Evolutionary conservation across 2,329 filamentous ascomycete species (phyloP).

Genomic region (Monosporascus sp.): DNA sequence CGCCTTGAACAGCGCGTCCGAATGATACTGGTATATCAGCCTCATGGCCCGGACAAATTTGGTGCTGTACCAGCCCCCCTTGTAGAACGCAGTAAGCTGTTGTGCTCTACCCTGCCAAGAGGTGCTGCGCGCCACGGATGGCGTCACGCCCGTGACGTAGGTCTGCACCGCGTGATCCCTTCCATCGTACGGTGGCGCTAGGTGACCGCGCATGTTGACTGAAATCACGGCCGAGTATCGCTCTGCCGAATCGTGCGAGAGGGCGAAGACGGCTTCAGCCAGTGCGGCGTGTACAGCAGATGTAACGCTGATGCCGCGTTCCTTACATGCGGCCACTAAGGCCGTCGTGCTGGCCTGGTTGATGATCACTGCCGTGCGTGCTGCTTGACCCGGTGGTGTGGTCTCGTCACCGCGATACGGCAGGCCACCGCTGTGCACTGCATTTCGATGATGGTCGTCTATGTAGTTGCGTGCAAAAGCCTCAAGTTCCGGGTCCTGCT

Average conservation of each 20-base stretch:
- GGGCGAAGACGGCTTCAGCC: not conserved
- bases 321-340: slow-evolving; percentile 1
- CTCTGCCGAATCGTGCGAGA: not conserved
- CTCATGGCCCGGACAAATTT: not conserved
- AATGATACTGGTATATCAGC: not conserved
- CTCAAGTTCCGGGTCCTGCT: not conserved
- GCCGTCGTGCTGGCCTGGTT: not conserved
- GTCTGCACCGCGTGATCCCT: not conserved
- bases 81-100: not conserved
- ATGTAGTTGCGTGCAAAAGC: slow-evolving; percentile 1
- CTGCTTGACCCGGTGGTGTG: not conserved
- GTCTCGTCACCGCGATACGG: slow-evolving; percentile 3
- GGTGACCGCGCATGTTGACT: slow-evolving; percentile 1
- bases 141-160: slow-evolving; percentile 1
- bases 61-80: not conserved
- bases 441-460: slow-evolving; percentile 1
- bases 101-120: not conserved
- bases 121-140: not conserved
- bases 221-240: not conserved
- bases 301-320: slow-evolving; percentile 1
- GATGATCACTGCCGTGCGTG: not conserved
- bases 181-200: not conserved
- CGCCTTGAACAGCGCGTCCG: not conserved
- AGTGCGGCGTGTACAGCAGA: slow-evolving; percentile 2
- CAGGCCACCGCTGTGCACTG: slow-evolving; percentile 1